Evolutionary conservation across 1,284 basidiomycete species (phyloP).

Genomic region (Cutaneotrichosporon spelunceum): DNA sequence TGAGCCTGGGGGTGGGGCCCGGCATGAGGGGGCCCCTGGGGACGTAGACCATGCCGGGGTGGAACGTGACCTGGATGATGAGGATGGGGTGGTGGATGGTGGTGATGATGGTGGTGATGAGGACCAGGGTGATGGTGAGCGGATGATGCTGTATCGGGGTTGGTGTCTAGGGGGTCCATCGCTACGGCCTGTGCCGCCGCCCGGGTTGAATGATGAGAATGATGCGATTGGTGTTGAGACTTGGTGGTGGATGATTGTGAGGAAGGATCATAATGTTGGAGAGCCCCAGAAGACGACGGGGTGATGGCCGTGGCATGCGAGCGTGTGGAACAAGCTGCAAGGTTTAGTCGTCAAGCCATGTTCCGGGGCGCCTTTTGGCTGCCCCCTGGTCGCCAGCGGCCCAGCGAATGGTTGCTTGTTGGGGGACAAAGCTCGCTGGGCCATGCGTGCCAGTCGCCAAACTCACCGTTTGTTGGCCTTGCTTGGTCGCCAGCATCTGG

Average conservation of each 20-base stretch:
- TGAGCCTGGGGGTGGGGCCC: not conserved
- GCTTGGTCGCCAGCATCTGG: not conserved
- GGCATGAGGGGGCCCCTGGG: not conserved
- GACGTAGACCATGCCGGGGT: conserved; percentile 10
- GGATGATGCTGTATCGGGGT: not conserved
- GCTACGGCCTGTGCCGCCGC: not conserved
- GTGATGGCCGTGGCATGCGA: not conserved
- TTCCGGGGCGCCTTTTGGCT: not conserved
- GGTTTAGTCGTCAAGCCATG: conserved; percentile 3
- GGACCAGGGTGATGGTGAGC: conserved; percentile 1
- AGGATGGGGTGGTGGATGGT: not conserved
- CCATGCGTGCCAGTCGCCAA: not conserved
- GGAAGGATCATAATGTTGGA: not conserved
- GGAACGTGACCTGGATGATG: conserved; percentile 4
- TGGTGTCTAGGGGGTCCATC: conserved; percentile 2
- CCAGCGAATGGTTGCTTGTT: not conserved
- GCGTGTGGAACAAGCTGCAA: not conserved
- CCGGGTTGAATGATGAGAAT: not conserved
- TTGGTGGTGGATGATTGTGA: conserved; percentile 1
- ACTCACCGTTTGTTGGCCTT: not conserved
- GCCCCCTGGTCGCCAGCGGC: conserved; percentile 1
- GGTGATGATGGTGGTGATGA: conserved; percentile 10
- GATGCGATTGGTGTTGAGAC: not conserved
- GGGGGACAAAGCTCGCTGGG: not conserved
- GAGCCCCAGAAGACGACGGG: not conserved